These are phyloP conservation scores for Trichoderma parareesei DNA, from an alignment of 495 filamentous ascomycete species.

Conservation along the genomic window DNA sequence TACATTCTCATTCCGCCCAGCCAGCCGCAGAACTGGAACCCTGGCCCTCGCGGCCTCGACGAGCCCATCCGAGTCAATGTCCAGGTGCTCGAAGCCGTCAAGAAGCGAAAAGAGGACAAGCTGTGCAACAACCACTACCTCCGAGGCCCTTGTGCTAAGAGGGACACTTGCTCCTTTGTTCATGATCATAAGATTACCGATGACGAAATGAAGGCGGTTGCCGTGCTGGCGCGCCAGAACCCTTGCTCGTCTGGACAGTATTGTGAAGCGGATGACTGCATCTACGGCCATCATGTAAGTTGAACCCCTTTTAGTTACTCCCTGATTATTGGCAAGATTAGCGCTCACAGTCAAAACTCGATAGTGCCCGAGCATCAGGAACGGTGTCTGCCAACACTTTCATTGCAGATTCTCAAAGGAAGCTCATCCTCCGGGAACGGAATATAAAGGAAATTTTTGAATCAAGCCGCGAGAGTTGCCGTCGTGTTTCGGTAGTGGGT, in stretches of 20 bases:
- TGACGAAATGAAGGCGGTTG: constrained; percentile 58
- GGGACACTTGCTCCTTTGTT: constrained; percentile 64
- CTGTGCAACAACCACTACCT: constrained; percentile 83
- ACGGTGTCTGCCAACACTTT: constrained; percentile 34
- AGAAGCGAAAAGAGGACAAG: constrained; percentile 71
- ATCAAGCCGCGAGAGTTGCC: too few species aligned
- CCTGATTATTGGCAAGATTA: constrained; percentile 10
- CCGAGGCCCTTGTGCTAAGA: constrained; percentile 63
- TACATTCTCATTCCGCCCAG: constrained; percentile 13
- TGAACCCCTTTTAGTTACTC: constrained; percentile 3
- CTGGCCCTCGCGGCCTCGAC: constrained; percentile 44
- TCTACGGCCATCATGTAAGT: constrained; percentile 67
- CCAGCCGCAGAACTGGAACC: constrained; percentile 33
- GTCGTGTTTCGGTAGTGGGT: too few species aligned
- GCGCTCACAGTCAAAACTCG: neutral
- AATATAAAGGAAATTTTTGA: constrained; percentile 27
- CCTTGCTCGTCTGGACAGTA: constrained; percentile 67
- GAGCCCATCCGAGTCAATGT: constrained; percentile 38
- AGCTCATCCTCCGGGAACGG: constrained; percentile 44
- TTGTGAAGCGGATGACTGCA: constrained; percentile 70
- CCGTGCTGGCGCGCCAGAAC: constrained; percentile 66
- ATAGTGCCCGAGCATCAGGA: constrained; percentile 33
- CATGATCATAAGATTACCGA: constrained; percentile 63
- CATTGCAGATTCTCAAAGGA: constrained; percentile 39
- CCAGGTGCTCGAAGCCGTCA: constrained; percentile 64